Conservation (phyloP, 768 basidiomycete species). For the Neoboletus brunneissimus region DNA sequence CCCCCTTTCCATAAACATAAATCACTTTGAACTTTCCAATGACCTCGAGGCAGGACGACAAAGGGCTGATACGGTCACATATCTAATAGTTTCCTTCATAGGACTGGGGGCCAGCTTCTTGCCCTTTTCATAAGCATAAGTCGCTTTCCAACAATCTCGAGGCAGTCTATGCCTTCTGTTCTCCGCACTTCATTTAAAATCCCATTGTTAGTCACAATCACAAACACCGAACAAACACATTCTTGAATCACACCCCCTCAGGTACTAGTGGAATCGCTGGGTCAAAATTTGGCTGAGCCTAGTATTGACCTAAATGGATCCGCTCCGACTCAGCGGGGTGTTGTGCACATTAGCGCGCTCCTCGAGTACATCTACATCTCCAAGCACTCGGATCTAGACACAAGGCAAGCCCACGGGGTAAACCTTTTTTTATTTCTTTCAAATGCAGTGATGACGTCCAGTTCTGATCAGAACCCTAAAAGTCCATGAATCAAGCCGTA, state of each 20-base stretch:
- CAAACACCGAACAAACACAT: background rate
- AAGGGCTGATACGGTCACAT: background rate
- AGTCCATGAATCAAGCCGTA: background rate
- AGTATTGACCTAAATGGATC: background rate
- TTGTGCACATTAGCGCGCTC: background rate
- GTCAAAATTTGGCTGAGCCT: background rate
- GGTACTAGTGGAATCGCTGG: background rate
- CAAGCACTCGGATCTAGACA: background rate
- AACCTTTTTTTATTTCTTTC: background rate
- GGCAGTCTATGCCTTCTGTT: background rate
- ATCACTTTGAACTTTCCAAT: background rate
- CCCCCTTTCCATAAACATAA: background rate
- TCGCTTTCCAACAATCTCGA: background rate
- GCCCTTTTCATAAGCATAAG: background rate
- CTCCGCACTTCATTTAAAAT: background rate
- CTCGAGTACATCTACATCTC: background rate
- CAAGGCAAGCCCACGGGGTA: background rate
- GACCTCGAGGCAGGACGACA: background rate
- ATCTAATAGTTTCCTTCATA: too few relatives aligned
- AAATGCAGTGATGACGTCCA: background rate
- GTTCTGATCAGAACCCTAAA: background rate
- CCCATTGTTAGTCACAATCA: background rate
- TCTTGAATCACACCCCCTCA: background rate
- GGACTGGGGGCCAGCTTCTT: background rate
- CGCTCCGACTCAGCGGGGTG: constrained; percentile 6